Conservation (phyloP, 2,329 filamentous ascomycete species). For the Cercospora sp. region DNA sequence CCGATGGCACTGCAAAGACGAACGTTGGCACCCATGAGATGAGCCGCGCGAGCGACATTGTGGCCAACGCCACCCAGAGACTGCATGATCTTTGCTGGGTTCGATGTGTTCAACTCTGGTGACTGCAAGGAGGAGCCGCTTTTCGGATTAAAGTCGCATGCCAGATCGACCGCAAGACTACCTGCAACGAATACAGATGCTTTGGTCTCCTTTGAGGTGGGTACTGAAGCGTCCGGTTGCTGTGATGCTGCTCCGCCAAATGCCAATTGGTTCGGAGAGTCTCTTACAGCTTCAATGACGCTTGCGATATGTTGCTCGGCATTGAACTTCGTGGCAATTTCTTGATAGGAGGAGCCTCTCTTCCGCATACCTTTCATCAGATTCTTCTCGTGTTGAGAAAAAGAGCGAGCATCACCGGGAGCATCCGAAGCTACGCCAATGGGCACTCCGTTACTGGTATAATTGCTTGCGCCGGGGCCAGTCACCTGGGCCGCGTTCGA, state of each 20-base stretch:
- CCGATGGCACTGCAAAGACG: conserved; percentile 78
- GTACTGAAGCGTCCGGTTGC: background rate
- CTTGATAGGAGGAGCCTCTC: conserved; percentile 1
- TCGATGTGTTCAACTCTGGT: conserved; percentile 73
- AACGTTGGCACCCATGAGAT: conserved; percentile 65
- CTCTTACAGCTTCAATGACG: conserved; percentile 11
- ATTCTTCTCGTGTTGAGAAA: conserved; percentile 11
- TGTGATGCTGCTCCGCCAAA: background rate
- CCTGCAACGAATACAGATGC: conserved; percentile 81
- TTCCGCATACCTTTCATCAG: conserved; percentile 13
- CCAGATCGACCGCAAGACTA: conserved; percentile 64
- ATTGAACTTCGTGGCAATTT: conserved; percentile 3
- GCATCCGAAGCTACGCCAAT: background rate
- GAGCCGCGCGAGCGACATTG: conserved; percentile 84
- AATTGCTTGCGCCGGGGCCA: background rate
- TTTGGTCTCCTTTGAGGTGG: conserved; percentile 15
- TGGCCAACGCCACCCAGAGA: conserved; percentile 88
- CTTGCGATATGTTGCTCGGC: conserved; percentile 2
- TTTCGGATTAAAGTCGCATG: conserved; percentile 27
- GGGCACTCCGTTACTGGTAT: background rate
- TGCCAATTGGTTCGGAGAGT: conserved; percentile 6
- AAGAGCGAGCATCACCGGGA: background rate
- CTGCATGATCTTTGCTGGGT: conserved; percentile 76
- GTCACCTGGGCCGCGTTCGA: background rate
- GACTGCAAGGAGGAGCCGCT: conserved; percentile 42